Evolutionary conservation across 257 asterid genomes (phyloP).

Genomic region (Solanum chilense): DNA sequence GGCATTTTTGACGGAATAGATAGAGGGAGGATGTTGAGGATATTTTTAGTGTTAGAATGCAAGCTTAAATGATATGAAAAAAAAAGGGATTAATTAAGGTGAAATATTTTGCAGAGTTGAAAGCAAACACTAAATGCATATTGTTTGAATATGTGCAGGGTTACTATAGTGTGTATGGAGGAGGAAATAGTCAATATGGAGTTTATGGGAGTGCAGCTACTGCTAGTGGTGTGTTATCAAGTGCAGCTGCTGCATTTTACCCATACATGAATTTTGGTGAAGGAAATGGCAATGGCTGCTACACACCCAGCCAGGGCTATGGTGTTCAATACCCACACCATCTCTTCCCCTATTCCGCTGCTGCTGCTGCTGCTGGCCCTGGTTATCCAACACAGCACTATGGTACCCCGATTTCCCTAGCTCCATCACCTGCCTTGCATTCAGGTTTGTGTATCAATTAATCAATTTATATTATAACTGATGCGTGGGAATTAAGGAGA

Average conservation of each 20-base stretch:
- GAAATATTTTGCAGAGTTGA: background rate
- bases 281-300: conserved; percentile 34
- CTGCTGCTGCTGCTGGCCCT: conserved; percentile 25
- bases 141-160: conserved; percentile 23
- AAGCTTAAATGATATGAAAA: too few species aligned
- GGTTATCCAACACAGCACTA: conserved; percentile 60
- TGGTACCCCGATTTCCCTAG: conserved; percentile 68
- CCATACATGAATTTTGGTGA: conserved; percentile 70
- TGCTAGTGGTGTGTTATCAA: conserved; percentile 38
- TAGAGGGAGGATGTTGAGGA: too few species aligned
- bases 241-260: conserved; percentile 48
- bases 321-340: conserved; percentile 78
- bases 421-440: conserved; percentile 65
- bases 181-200: conserved; percentile 51
- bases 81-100: background rate
- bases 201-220: conserved; percentile 50
- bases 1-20: too few species aligned
- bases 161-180: conserved; percentile 77
- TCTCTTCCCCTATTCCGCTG: conserved; percentile 52
- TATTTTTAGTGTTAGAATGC: too few species aligned
- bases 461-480: too few species aligned
- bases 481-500: background rate
- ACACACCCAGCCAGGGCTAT: conserved; percentile 43
- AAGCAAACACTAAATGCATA: background rate
- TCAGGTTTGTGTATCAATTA: conserved; percentile 49